Evolutionary conservation across 129 eudicot genomes (phyloP), one percentile per base, ranked within the genome.

Genomic region (Artemisia argyi): DNA sequence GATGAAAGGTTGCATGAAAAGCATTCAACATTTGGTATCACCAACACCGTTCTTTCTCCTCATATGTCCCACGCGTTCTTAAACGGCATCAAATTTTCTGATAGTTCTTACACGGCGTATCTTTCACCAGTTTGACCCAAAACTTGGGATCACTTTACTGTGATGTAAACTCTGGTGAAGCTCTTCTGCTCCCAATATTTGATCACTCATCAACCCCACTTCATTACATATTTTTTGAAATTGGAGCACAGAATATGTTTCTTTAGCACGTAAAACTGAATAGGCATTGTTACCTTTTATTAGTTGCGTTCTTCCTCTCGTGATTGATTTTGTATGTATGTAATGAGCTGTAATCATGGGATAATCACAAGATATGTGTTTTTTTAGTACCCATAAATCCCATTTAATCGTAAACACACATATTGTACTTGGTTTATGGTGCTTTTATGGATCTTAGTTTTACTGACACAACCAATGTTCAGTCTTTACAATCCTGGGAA

Each of bases 91-190:
- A 71, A 56, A 19, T 42, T 55, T 57, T 44, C 52, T 3, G 65
- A 57, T 14, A 5, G 28, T 2, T 71, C 42, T 71, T 71, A 7
- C 76, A 59, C 58, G 16, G 76, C 58, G n/a, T 1, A 5, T 35
- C 50, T 30, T 63, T 30, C 68, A 39, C 68, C 68, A 63, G 50
- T 47, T 72, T 72, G 68, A 62, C 50, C 44, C 3, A 20, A 44
- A 71, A 73, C 12, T 4, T 4, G 49, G 30, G 68, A 59, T 72
- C 76, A 47, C 19, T 58, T 46, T 26, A 3, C 22, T 2, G 24
- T 24, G 26, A 58, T 59, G 22, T 71, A 14, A 69, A 49, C 73
- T 53, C 50, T 8, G 50, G 73, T 28, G 73, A 68, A 52, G 73
- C 18, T 28, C 19, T 52, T 51, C 47, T 8, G 62, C 57, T n/a